Evolutionary conservation across 352 stramenopile genomes (phyloP), one percentile per base, ranked within the genome.

Genomic region (Achlya hypogyna): DNA sequence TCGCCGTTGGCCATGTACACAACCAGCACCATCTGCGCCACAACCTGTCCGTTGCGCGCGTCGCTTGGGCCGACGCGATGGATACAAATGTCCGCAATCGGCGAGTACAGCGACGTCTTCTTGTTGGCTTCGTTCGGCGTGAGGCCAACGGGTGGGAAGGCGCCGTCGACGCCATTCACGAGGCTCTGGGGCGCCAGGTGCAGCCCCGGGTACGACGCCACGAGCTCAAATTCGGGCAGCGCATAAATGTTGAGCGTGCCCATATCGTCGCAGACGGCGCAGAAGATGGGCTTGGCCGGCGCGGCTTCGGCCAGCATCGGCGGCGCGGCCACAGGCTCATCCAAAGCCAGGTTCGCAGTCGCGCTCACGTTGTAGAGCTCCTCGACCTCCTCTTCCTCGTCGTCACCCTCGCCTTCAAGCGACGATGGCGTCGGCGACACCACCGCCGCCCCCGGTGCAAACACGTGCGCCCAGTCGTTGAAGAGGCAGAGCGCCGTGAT

Each of bases 1-100:
- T 94, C 86, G 16, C 86, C 86, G 29, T 94, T 94, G 1, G 86
- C 84, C 4, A 94, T 68, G 28, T 93, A 94, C 25, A 94, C 86
- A 4, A 94, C 71, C 56, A 94, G 68, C 18, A 93, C 84, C 84
- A 94, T 93, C 3, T 78, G 78, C 18, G 79, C 71, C 32, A 94
- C 77, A 58, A 86, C 84, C 56, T 91, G 81, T 9, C 82, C 73
- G 43, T 94, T 92, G 0, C 77, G 82, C 20, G 31, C 25, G 72
- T 94, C 86, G 42, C 77, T 88, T 8, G 86, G 84, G 8, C 86
- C 86, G 4, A 94, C 74, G 22, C 86, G 82, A 58, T 92, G 84
- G 51, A 94, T 90, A 4, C 78, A 74, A 35, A 94, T 90, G 49
- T 94, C 86, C 16, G 86, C 86, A 29, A 94, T 81, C 0, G 86